A percentile compares a stretch with the other conserved stretches of the same genome.
These are phyloP conservation scores for Daldinia vernicosa DNA, from an alignment of 495 filamentous ascomycete genomes.

Conservation along the genomic window DNA sequence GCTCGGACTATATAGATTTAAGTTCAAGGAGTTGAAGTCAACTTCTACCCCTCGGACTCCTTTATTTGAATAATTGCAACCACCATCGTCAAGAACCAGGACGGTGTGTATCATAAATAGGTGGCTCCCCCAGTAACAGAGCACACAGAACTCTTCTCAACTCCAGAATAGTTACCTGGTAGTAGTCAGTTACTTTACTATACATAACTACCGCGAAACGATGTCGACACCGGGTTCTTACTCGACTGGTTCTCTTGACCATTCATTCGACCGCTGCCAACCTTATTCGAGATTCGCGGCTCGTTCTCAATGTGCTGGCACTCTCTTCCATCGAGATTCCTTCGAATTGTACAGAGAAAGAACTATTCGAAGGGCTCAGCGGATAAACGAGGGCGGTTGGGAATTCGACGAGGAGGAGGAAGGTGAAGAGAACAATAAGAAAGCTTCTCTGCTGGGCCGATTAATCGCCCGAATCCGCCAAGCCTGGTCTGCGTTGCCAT, in stretches of 20 bases:
- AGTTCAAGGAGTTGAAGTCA: constrained; percentile 14
- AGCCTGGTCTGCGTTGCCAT: not conserved
- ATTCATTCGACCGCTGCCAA: not conserved
- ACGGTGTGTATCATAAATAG: not conserved
- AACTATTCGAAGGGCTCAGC: not conserved
- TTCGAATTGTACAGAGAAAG: constrained; percentile 24
- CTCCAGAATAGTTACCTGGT: not conserved
- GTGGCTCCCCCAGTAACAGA: not conserved
- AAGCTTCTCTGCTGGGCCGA: not conserved
- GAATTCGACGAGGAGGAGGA: not conserved
- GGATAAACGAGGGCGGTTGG: not conserved
- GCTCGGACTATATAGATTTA: constrained; percentile 8
- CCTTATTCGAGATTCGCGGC: not conserved
- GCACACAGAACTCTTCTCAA: not conserved
- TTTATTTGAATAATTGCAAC: constrained; percentile 4
- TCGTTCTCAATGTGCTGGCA: not conserved
- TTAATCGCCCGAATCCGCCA: not conserved
- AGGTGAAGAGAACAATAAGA: not conserved
- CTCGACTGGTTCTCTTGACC: not conserved
- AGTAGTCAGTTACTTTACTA: not conserved
- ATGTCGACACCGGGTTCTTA: not conserved
- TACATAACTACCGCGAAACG: not conserved
- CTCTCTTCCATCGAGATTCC: constrained; percentile 20
- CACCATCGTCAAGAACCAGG: not conserved
- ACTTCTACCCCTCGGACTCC: constrained; percentile 6